Evolutionary conservation across 768 basidiomycete species (phyloP).

Genomic region (Terana coerulea): DNA sequence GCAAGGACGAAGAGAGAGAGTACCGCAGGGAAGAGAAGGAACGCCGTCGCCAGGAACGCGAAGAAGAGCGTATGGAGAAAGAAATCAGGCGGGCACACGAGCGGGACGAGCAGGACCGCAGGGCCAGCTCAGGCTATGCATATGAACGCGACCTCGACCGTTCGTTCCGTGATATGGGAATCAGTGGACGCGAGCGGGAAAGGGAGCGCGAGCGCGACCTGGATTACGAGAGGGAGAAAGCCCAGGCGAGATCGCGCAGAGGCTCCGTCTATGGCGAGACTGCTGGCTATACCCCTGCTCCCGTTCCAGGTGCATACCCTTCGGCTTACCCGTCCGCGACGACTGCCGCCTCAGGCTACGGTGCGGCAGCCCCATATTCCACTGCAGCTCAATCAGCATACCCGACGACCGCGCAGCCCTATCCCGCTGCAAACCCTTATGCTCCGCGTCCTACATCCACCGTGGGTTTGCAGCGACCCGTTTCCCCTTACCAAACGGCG

Average conservation of each 20-base stretch:
- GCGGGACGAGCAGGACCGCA: slow-evolving; percentile 33
- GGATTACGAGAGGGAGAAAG: slow-evolving; percentile 1
- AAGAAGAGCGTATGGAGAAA: slow-evolving; percentile 15
- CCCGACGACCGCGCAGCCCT: neutral
- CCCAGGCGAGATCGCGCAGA: slow-evolving; percentile 3
- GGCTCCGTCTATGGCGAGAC: slow-evolving; percentile 18
- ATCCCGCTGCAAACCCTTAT: neutral
- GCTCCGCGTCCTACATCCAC: neutral
- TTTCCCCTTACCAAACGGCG: slow-evolving; percentile 20
- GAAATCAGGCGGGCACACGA: slow-evolving; percentile 18
- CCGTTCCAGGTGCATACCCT: neutral
- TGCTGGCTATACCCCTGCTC: slow-evolving; percentile 22
- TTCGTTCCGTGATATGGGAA: slow-evolving; percentile 43
- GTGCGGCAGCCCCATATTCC: neutral
- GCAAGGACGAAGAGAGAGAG: slow-evolving; percentile 40
- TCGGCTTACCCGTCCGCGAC: neutral
- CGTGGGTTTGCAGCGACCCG: no score
- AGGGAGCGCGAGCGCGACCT: neutral
- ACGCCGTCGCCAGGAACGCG: slow-evolving; percentile 26
- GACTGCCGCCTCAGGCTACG: neutral
- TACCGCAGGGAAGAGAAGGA: slow-evolving; percentile 34
- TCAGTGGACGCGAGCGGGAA: neutral
- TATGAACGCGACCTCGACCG: slow-evolving; percentile 27
- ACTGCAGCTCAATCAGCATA: neutral
- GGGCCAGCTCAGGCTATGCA: slow-evolving; percentile 17